phyloP scores from a whole-genome alignment of 2,329 filamentous ascomycete species.

The Neofusicoccum parvum region DNA sequence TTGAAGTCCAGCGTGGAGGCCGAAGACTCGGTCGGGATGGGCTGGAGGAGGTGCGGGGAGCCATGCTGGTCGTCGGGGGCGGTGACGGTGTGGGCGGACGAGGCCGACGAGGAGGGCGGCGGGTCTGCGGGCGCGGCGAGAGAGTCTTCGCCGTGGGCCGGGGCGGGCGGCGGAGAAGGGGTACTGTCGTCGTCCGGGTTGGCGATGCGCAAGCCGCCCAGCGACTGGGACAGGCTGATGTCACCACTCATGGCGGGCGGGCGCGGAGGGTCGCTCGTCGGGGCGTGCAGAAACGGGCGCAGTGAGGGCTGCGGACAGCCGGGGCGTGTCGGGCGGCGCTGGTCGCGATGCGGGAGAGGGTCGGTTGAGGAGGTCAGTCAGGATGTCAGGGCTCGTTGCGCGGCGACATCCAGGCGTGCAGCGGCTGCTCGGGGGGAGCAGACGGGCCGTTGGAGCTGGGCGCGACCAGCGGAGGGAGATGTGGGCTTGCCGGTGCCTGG shows the following conservation, averaged over 20 bases:
- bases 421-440: constrained; percentile 21
- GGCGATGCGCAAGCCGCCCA: constrained; percentile 93
- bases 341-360: not conserved
- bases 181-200: constrained; percentile 79
- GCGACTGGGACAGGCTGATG: constrained; percentile 85
- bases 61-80: constrained; percentile 33
- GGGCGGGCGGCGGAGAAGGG: constrained; percentile 32
- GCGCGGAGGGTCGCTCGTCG: not conserved
- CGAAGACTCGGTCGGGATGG: constrained; percentile 30
- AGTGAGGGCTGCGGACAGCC: constrained; percentile 7
- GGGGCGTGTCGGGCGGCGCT: not conserved
- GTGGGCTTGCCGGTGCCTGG: constrained; percentile 16
- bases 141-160: constrained; percentile 15
- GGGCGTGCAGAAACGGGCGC: not conserved
- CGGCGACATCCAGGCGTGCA: constrained; percentile 21
- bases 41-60: constrained; percentile 34
- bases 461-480: constrained; percentile 20
- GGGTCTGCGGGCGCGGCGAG: constrained; percentile 22
- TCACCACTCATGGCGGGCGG: constrained; percentile 76
- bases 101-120: constrained; percentile 34
- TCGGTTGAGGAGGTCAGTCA: not conserved
- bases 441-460: constrained; percentile 18
- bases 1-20: constrained; percentile 43
- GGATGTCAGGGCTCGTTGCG: constrained; percentile 5
- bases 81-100: constrained; percentile 43